Conservation (phyloP, 164 flowering plant genomes). For the Kingdonia uniflora region DNA sequence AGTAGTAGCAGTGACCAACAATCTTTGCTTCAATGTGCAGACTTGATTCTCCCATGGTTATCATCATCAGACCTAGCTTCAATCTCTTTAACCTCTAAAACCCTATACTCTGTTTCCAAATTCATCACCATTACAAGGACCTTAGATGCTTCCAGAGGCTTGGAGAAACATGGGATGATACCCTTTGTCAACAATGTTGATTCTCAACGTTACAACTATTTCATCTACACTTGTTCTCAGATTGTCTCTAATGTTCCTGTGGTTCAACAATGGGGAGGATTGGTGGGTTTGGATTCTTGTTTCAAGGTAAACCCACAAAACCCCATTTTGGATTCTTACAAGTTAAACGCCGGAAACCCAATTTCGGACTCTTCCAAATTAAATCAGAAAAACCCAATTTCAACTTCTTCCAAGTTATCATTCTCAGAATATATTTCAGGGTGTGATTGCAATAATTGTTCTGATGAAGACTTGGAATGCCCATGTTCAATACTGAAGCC, state of each 20-base stretch:
- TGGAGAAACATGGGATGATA: constrained; percentile 50
- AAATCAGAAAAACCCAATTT: too few relatives aligned
- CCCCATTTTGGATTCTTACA: too few relatives aligned
- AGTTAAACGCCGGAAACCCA: too few relatives aligned
- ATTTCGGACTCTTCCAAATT: too few relatives aligned
- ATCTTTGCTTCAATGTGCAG: constrained; percentile 38
- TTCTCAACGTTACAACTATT: constrained; percentile 49
- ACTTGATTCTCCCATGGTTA: constrained; percentile 54
- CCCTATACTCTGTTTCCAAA: constrained; percentile 32
- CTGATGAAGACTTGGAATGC: constrained; percentile 22
- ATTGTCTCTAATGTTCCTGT: constrained; percentile 16
- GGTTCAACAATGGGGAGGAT: constrained; percentile 50
- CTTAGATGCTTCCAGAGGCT: constrained; percentile 58
- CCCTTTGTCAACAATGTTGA: constrained; percentile 59
- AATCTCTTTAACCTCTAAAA: constrained; percentile 51
- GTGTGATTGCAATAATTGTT: constrained; percentile 39
- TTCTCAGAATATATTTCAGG: constrained; percentile 21
- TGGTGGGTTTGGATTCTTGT: background rate
- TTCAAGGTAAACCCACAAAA: too few relatives aligned
- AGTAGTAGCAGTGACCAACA: too few relatives aligned
- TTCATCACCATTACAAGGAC: constrained; percentile 36
- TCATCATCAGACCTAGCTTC: constrained; percentile 44
- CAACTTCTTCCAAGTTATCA: too few relatives aligned
- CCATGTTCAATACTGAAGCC: constrained; percentile 21
- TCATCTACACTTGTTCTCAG: constrained; percentile 56